phyloP scores from a whole-genome alignment of 495 filamentous ascomycete species.

The Aspergillus coremiiformis region DNA sequence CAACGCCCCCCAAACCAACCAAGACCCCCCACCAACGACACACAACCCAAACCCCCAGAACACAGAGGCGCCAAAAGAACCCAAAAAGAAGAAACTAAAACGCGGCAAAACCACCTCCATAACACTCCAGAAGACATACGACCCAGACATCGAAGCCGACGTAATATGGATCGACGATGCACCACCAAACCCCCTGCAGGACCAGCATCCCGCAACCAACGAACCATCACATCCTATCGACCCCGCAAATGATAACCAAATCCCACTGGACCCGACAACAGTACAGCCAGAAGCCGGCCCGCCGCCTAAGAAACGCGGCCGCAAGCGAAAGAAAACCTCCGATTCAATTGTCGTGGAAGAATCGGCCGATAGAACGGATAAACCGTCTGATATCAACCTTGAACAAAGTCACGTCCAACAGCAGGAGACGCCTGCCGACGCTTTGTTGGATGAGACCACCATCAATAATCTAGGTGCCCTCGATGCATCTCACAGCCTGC shows the following conservation, averaged over 20 bases:
- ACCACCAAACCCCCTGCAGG: not conserved
- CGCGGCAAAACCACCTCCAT: conserved; percentile 33
- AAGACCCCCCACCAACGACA: conserved; percentile 4
- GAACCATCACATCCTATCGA: not conserved
- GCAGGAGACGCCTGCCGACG: no score
- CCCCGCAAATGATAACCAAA: not conserved
- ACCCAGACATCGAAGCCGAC: conserved; percentile 27
- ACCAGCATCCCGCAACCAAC: not conserved
- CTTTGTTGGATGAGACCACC: not conserved
- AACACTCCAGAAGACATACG: conserved; percentile 20
- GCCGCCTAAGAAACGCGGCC: conserved; percentile 38
- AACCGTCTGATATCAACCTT: not conserved
- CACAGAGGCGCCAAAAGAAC: conserved; percentile 14
- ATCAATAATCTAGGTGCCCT: not conserved
- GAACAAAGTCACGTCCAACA: not conserved
- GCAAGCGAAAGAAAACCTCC: conserved; percentile 35
- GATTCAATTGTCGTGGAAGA: conserved; percentile 14
- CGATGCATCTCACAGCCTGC: not conserved
- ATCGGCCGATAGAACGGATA: not conserved
- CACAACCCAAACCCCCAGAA: not conserved
- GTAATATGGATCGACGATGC: conserved; percentile 35
- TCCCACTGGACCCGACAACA: not conserved
- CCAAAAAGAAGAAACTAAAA: conserved; percentile 36
- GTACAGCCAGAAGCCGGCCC: conserved; percentile 6
- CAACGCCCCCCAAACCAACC: not conserved